Conservation (phyloP, 2,329 filamentous ascomycete species). For the Exophiala alcalophila region DNA sequence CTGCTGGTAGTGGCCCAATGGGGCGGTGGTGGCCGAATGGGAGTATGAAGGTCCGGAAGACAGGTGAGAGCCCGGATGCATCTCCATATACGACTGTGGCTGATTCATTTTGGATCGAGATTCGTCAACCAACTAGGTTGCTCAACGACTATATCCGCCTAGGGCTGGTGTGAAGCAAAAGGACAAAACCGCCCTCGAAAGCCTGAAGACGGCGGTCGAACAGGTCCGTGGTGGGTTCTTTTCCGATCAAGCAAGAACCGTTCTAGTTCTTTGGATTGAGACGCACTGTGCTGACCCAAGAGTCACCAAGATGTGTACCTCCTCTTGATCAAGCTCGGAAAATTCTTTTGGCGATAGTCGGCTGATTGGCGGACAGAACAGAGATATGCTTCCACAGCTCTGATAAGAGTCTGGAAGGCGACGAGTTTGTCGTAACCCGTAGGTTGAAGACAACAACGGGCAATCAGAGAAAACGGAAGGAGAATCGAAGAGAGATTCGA, state of each 20-base stretch:
- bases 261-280: background rate
- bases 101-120: conserved; percentile 68
- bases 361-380: no score
- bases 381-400: no score
- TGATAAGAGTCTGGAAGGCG: no score
- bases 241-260: background rate
- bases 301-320: conserved; percentile 6
- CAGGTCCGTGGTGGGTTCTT: conserved; percentile 3
- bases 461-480: no score
- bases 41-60: conserved; percentile 73
- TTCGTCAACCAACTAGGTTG: conserved; percentile 4
- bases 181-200: conserved; percentile 19
- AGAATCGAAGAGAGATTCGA: no score
- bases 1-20: conserved; percentile 72
- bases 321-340: conserved; percentile 5
- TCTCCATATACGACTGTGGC: conserved; percentile 78
- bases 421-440: no score
- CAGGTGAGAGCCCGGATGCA: conserved; percentile 67
- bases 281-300: conserved; percentile 1
- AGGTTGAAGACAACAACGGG: no score
- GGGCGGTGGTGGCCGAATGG: conserved; percentile 71
- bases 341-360: no score
- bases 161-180: conserved; percentile 17
- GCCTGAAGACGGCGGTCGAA: no score
- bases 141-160: conserved; percentile 13